phyloP scores from a whole-genome alignment of 2,329 filamentous ascomycete species.

The Pleoardoris graminearum region DNA sequence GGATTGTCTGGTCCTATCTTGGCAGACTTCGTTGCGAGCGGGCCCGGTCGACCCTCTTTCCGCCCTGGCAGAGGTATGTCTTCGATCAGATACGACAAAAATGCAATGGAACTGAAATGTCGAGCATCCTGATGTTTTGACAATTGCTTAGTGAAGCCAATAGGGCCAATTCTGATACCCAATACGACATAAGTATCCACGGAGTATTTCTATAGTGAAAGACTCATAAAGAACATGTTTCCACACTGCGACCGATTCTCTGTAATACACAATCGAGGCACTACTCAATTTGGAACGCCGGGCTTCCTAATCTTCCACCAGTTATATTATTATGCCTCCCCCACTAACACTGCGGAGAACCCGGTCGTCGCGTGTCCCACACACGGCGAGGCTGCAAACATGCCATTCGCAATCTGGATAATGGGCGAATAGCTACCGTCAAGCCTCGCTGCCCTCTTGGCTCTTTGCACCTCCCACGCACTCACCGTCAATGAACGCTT shows the following conservation, averaged over 20 bases:
- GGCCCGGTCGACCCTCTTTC: too few relatives aligned
- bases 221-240: background rate
- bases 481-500: background rate
- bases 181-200: background rate
- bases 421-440: conserved; percentile 6
- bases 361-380: conserved; percentile 4
- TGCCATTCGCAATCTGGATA: conserved; percentile 13
- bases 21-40: too few relatives aligned
- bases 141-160: too few relatives aligned
- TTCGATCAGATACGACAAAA: too few relatives aligned
- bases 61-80: too few relatives aligned
- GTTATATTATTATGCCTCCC: background rate
- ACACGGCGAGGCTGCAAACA: background rate
- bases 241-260: too few relatives aligned
- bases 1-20: too few relatives aligned
- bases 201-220: background rate
- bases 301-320: conserved; percentile 8
- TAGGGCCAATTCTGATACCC: background rate
- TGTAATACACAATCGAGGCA: too few relatives aligned
- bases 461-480: conserved; percentile 1
- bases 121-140: too few relatives aligned
- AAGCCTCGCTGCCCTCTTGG: conserved; percentile 1
- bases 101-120: too few relatives aligned
- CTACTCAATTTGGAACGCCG: too few relatives aligned
- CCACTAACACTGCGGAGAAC: background rate